phyloP scores from a whole-genome alignment of 2,329 filamentous ascomycete species.

The Claviceps fusiformis region DNA sequence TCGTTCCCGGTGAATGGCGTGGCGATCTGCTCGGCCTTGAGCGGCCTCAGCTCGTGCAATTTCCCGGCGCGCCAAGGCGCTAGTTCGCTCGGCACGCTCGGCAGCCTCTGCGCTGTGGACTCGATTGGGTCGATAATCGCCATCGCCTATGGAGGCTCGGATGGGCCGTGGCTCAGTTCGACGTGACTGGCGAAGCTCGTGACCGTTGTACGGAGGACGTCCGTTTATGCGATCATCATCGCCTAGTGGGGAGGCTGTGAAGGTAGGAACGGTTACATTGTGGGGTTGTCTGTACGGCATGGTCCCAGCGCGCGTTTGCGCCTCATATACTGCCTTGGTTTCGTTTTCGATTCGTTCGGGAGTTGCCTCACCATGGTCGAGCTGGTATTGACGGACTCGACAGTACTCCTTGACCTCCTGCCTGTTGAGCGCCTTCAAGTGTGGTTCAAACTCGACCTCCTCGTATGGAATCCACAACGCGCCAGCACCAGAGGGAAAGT shows the following conservation, averaged over 20 bases:
- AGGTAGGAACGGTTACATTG: slow-evolving; percentile 9
- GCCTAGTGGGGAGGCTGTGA: slow-evolving; percentile 12
- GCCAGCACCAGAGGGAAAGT: slow-evolving; percentile 46
- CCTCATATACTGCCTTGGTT: slow-evolving; percentile 35
- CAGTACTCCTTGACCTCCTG: slow-evolving; percentile 51
- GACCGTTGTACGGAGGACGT: slow-evolving; percentile 15
- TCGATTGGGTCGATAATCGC: slow-evolving; percentile 9
- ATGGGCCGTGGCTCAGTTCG: slow-evolving; percentile 22
- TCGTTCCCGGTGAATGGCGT: slow-evolving; percentile 28
- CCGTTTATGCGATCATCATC: slow-evolving; percentile 5
- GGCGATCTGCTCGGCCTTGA: slow-evolving; percentile 36
- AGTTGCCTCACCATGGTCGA: slow-evolving; percentile 37
- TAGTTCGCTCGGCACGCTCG: slow-evolving; percentile 26
- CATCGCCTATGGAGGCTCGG: slow-evolving; percentile 15
- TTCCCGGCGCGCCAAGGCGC: slow-evolving; percentile 35
- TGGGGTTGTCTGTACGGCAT: slow-evolving; percentile 13
- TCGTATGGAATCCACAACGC: slow-evolving; percentile 51
- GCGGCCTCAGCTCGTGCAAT: slow-evolving; percentile 37
- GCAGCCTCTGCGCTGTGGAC: slow-evolving; percentile 19
- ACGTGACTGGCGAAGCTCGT: slow-evolving; percentile 30
- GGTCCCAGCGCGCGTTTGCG: slow-evolving; percentile 28
- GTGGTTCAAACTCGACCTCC: slow-evolving; percentile 44
- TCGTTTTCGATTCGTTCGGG: slow-evolving; percentile 38
- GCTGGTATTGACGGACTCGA: slow-evolving; percentile 44
- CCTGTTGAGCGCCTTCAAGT: slow-evolving; percentile 36